Evolutionary conservation across 345 rosid genomes (phyloP).

Genomic region (Conringia planisiliqua): DNA sequence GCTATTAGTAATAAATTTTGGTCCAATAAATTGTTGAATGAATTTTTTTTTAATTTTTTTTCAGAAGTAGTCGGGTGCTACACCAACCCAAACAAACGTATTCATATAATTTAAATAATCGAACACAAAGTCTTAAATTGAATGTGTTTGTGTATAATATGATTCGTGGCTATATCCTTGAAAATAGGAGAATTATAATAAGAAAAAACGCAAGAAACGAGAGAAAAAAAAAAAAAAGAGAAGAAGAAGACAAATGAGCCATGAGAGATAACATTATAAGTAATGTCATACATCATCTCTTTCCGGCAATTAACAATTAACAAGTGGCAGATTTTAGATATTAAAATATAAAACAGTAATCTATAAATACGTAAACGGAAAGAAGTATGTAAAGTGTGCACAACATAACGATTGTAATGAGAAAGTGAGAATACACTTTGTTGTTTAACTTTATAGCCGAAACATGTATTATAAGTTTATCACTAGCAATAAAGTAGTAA

Average conservation of each 20-base stretch:
- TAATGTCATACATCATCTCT: slow-evolving; percentile 13
- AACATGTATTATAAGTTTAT: not conserved
- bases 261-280: not conserved
- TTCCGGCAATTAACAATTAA: slow-evolving; percentile 3
- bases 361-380: too few species aligned
- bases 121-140: not conserved
- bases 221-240: not conserved
- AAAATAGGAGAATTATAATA: not conserved
- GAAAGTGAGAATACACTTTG: not conserved
- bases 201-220: not conserved
- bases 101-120: not conserved
- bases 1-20: too few species aligned
- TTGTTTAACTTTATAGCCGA: not conserved
- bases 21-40: not conserved
- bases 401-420: not conserved
- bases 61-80: not conserved
- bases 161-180: not conserved
- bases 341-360: not conserved
- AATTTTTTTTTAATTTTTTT: too few species aligned
- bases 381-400: too few species aligned
- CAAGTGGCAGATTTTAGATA: slow-evolving; percentile 15
- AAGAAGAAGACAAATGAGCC: not conserved
- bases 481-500: not conserved
- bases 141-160: not conserved
- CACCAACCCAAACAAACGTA: not conserved